A percentile compares a stretch with the other conserved stretches of the same genome.
These are phyloP conservation scores for Pezicula carpinea DNA, from an alignment of 2,329 filamentous ascomycete species.

Conservation along the genomic window DNA sequence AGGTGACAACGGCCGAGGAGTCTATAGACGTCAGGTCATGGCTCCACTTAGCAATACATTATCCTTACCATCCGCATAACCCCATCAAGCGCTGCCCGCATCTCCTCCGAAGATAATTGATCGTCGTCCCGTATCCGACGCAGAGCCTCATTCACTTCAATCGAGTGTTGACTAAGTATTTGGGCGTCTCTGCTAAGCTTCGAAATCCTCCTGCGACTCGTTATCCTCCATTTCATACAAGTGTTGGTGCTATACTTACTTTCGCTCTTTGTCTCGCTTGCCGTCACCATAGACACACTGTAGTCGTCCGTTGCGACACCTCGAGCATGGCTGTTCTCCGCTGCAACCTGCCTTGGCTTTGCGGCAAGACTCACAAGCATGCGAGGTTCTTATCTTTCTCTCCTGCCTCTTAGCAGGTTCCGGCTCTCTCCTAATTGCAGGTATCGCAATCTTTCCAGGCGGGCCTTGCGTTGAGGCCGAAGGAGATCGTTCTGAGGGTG, in stretches of 20 bases:
- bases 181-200: constrained; percentile 16
- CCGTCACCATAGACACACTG: constrained; percentile 23
- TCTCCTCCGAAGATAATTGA: constrained; percentile 11
- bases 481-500: not conserved
- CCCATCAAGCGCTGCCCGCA: constrained; percentile 15
- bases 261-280: constrained; percentile 24
- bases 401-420: constrained; percentile 2
- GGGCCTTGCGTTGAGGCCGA: constrained; percentile 4
- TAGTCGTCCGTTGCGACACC: constrained; percentile 23
- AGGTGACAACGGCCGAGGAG: constrained; percentile 2
- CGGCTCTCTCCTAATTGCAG: constrained; percentile 10
- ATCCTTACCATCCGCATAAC: constrained; percentile 18
- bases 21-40: constrained; percentile 5
- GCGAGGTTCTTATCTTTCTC: constrained; percentile 19
- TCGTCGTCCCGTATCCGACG: constrained; percentile 16
- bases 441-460: constrained; percentile 20
- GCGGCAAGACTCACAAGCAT: constrained; percentile 32
- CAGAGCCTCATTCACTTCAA: constrained; percentile 15
- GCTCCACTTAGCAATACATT: not conserved
- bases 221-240: constrained; percentile 3
- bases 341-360: constrained; percentile 32
- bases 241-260: constrained; percentile 10
- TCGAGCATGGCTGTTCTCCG: constrained; percentile 27
- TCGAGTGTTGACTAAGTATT: constrained; percentile 11
- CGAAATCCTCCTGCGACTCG: constrained; percentile 10